phyloP scores from a whole-genome alignment of 2,329 filamentous ascomycete genomes.

The Pyrenophora graminea region DNA sequence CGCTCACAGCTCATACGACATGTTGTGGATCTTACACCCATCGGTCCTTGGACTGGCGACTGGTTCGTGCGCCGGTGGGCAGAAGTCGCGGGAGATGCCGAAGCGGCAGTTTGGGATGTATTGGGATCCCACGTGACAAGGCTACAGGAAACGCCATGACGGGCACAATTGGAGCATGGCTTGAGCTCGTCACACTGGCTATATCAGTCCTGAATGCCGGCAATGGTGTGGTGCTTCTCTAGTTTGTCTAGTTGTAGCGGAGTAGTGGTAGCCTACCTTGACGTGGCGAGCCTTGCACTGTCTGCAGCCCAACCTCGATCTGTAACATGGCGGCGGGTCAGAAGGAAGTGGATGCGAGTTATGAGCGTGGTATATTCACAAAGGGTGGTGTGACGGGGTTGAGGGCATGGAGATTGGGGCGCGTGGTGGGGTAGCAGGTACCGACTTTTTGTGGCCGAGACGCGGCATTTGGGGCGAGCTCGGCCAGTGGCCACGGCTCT shows the following conservation, averaged over 20 bases:
- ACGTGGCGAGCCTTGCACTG: conserved; percentile 47
- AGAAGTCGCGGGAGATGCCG: conserved; percentile 16
- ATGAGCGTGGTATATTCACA: not conserved
- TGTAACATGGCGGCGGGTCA: conserved; percentile 6
- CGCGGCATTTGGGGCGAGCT: conserved; percentile 36
- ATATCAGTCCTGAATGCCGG: conserved; percentile 13
- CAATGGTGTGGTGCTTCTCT: conserved; percentile 7
- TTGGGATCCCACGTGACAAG: conserved; percentile 35
- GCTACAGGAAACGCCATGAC: conserved; percentile 45
- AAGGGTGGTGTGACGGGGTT: not conserved
- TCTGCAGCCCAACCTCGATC: conserved; percentile 37
- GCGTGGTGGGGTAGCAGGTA: conserved; percentile 9
- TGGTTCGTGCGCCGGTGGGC: conserved; percentile 20
- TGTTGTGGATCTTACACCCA: conserved; percentile 21
- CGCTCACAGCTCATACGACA: not conserved
- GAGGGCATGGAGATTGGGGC: conserved; percentile 2
- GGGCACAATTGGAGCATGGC: conserved; percentile 45
- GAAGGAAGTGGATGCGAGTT: not conserved
- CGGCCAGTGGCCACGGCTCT: conserved; percentile 10
- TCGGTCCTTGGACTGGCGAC: conserved; percentile 14
- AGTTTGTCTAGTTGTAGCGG: not conserved
- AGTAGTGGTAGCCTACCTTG: conserved; percentile 32
- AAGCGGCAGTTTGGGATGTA: conserved; percentile 16
- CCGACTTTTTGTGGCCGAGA: conserved; percentile 45
- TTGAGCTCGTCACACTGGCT: conserved; percentile 46